Conservation (phyloP, 2,329 filamentous ascomycete species). For the Diaporthe helianthi region DNA sequence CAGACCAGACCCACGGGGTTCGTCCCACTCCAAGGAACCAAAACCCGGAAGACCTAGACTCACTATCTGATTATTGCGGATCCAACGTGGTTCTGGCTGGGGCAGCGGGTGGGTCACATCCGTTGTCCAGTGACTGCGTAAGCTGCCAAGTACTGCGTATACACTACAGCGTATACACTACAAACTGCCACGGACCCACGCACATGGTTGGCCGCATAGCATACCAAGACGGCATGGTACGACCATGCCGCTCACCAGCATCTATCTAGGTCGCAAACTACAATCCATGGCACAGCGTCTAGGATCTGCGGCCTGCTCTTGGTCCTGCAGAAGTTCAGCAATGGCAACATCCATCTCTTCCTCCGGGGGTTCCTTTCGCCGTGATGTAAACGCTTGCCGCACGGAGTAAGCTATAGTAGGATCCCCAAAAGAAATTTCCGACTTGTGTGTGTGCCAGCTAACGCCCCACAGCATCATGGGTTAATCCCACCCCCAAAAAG, state of each 20-base stretch:
- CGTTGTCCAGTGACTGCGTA: conserved; percentile 3
- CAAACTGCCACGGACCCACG: neutral
- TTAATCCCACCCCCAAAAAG: conserved; percentile 1
- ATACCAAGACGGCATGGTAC: conserved; percentile 19
- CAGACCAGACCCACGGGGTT: conserved; percentile 16
- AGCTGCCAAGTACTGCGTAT: neutral
- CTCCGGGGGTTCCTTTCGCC: conserved; percentile 16
- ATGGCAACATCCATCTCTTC: conserved; percentile 9
- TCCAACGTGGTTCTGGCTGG: conserved; percentile 17
- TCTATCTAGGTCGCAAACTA: neutral
- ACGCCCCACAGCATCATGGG: conserved; percentile 7
- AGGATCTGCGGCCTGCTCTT: conserved; percentile 20
- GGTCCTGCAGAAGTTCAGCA: conserved; percentile 17
- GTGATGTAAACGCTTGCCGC: conserved; percentile 9
- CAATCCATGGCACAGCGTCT: conserved; percentile 7
- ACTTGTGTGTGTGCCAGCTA: neutral
- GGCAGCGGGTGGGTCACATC: conserved; percentile 9
- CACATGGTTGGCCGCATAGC: conserved; percentile 4
- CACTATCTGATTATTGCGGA: neutral
- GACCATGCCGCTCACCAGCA: neutral
- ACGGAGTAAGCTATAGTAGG: neutral
- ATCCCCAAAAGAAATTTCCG: conserved; percentile 25
- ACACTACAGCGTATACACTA: neutral
- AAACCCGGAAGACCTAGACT: conserved; percentile 22
- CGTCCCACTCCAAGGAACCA: conserved; percentile 23